phyloP scores from a whole-genome alignment of 805 yeast genomes.

The Debaryomyces maramus region DNA sequence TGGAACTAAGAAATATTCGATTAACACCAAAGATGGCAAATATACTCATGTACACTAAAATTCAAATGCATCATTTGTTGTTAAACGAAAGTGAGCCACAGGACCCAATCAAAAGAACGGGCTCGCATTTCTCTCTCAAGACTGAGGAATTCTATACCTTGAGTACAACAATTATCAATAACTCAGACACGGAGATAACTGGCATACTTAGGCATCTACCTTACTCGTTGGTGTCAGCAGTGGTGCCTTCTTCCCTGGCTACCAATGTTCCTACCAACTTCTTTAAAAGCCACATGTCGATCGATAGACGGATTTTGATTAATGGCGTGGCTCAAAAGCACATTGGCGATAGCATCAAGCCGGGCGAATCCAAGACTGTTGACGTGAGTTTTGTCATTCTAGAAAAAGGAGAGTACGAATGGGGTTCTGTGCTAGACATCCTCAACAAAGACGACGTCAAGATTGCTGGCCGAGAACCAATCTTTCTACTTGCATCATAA shows the following conservation, averaged over 20 bases:
- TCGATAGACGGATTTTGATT: slow-evolving; percentile 60
- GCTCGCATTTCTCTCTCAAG: slow-evolving; percentile 31
- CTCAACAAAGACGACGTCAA: slow-evolving; percentile 17
- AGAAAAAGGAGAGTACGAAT: slow-evolving; percentile 78
- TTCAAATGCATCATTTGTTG: slow-evolving; percentile 41
- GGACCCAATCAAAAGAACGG: slow-evolving; percentile 17
- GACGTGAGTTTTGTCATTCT: slow-evolving; percentile 62
- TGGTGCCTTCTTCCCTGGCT: slow-evolving; percentile 3
- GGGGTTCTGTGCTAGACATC: slow-evolving; percentile 53
- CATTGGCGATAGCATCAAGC: slow-evolving; percentile 39
- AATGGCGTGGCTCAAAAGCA: slow-evolving; percentile 73
- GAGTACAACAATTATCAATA: slow-evolving; percentile 51
- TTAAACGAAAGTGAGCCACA: slow-evolving; percentile 13
- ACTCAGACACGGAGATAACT: slow-evolving; percentile 36
- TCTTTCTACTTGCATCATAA: slow-evolving; percentile 28
- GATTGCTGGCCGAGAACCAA: slow-evolving; percentile 31
- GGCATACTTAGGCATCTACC: slow-evolving; percentile 67
- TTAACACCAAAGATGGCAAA: slow-evolving; percentile 61
- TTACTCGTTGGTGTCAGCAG: slow-evolving; percentile 24
- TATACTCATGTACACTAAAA: slow-evolving; percentile 49
- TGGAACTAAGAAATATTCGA: slow-evolving; percentile 68
- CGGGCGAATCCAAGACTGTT: slow-evolving; percentile 43
- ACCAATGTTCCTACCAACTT: slow-evolving; percentile 7
- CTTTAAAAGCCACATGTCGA: slow-evolving; percentile 26
- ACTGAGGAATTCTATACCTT: slow-evolving; percentile 54